Conservation (phyloP, 441 rosid genomes). For the Erodium texanum region DNA sequence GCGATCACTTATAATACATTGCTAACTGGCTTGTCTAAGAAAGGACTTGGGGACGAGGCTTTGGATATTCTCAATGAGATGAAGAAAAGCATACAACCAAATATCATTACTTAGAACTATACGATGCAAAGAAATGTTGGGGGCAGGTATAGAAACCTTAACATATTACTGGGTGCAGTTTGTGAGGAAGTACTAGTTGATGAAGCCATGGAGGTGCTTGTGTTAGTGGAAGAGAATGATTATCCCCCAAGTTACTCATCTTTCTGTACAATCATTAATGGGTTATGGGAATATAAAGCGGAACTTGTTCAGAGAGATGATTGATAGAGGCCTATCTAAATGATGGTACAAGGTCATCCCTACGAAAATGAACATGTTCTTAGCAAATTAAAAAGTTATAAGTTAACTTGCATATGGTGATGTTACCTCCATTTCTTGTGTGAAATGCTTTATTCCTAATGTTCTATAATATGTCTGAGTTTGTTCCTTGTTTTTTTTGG, state of each 20-base stretch:
- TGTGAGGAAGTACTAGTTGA: not conserved
- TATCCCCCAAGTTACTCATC: not conserved
- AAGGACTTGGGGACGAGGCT: not conserved
- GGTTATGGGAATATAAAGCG: not conserved
- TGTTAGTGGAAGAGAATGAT: not conserved
- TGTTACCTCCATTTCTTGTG: not conserved
- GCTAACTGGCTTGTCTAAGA: not conserved
- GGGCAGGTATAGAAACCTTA: no score
- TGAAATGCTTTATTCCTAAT: not conserved
- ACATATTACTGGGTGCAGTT: no score
- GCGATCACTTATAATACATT: not conserved
- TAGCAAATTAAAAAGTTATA: not conserved
- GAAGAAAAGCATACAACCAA: not conserved
- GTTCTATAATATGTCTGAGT: not conserved
- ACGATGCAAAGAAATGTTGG: not conserved
- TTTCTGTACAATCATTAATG: not conserved
- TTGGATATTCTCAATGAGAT: not conserved
- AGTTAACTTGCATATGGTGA: not conserved
- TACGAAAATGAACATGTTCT: not conserved
- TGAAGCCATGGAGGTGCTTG: not conserved
- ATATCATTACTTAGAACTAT: not conserved
- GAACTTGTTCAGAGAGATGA: not conserved
- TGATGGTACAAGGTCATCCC: not conserved
- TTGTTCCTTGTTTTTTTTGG: no score
- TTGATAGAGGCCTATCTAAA: not conserved